Evolutionary conservation across 2,329 filamentous ascomycete species (phyloP), one percentile per base, ranked within the genome.

Genomic region (Phialophora verrucosa): DNA sequence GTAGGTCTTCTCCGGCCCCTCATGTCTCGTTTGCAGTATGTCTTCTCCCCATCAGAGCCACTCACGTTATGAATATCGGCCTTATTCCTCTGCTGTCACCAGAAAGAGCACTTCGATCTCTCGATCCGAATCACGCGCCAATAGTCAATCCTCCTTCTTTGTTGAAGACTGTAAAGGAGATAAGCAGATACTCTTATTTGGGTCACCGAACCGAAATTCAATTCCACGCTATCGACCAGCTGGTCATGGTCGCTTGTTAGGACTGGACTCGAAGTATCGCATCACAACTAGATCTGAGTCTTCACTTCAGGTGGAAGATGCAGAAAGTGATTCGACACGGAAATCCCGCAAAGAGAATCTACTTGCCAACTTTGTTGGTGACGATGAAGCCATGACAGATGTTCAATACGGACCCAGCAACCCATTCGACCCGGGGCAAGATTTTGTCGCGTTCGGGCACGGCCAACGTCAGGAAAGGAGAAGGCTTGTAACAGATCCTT

Each of bases 91-190:
- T 12, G 5, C 38, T 20, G 12, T 44, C 38, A 44, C 38, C 17
- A 7, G 14, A 44, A 20, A 17, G 7, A 44, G 17, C 14, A n/a
- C 17, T 8, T 8, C 25, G 29, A 55, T 20, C 14, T 17, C 53
- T 27, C 53, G 8, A 29, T 27, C 20, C 10, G 20, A 27, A 27
- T 32, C 29, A 2, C 53, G 7, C 11, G 12, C n/a, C 20, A 7
- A 12, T 56, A 42, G 59, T 27, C 49, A 27, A 25, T n/a, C 62
- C 17, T 53, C 68, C 35, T 51, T 59, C 51, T 70, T 70, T 54
- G 42, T 66, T 10, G 57, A 63, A 57, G 94, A 98, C 77, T 87
- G 82, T 50, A 88, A 87, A 73, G 93, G 94, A 0, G 94, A 98
- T 73, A 81, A 84, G 4, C 84, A 92, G 56, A 92, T 95, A 70